These are phyloP conservation scores for Collybiopsis luxurians DNA, from an alignment of 768 basidiomycete species.

Conservation along the genomic window DNA sequence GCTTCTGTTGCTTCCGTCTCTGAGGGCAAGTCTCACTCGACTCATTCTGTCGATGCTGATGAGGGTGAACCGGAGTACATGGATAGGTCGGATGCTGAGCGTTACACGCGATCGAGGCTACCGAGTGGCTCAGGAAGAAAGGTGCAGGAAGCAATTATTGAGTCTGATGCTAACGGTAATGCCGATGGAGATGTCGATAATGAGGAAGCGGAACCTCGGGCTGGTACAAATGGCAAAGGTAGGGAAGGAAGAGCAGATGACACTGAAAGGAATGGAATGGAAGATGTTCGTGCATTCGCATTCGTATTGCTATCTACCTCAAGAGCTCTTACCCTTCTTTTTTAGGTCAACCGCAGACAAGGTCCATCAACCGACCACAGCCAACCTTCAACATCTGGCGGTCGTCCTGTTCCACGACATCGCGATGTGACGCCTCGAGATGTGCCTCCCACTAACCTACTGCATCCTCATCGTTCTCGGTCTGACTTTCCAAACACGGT, in stretches of 20 bases:
- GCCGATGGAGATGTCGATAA: background rate
- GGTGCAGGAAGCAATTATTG: background rate
- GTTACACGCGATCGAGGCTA: background rate
- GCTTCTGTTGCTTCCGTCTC: background rate
- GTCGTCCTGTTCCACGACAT: background rate
- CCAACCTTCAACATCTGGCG: background rate
- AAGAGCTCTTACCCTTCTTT: too few species aligned
- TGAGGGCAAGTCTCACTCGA: background rate
- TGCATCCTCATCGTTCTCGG: conserved; percentile 1
- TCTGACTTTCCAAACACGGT: background rate
- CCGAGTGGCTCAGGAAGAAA: background rate
- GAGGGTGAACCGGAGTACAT: background rate
- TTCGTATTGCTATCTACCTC: too few species aligned
- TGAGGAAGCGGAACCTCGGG: background rate
- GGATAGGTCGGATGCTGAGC: background rate
- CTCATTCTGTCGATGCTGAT: background rate
- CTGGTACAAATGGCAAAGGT: background rate
- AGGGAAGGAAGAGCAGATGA: background rate
- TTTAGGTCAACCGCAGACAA: background rate
- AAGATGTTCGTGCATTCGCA: background rate
- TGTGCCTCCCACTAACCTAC: background rate
- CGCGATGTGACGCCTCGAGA: background rate
- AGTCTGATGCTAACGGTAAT: background rate
- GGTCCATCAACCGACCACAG: background rate
- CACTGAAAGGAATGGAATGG: background rate